Conservation (phyloP, 2,329 filamentous ascomycete species). For the Fusarium proliferatum region DNA sequence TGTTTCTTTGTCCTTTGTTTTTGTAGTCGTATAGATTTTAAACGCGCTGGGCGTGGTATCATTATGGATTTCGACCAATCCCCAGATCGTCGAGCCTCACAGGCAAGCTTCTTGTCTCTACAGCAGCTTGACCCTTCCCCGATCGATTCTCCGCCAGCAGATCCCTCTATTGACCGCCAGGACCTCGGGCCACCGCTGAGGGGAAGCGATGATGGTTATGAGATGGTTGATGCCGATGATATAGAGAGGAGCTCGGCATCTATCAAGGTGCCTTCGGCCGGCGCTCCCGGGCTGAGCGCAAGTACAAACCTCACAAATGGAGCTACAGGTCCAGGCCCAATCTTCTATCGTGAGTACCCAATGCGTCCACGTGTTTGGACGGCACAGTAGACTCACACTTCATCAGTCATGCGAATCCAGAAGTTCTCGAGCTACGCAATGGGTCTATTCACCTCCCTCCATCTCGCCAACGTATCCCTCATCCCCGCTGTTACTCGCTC, state of each 20-base stretch:
- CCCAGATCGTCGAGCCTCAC: conserved; percentile 39
- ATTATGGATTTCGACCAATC: conserved; percentile 42
- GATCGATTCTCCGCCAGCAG: conserved; percentile 67
- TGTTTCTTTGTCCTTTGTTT: conserved; percentile 3
- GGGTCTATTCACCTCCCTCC: conserved; percentile 78
- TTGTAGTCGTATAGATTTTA: not conserved
- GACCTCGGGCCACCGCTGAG: conserved; percentile 51
- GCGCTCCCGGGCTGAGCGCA: conserved; percentile 68
- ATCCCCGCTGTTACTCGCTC: conserved; percentile 81
- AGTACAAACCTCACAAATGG: conserved; percentile 41
- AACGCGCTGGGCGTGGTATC: conserved; percentile 24
- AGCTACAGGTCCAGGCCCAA: conserved; percentile 68
- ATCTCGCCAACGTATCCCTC: conserved; percentile 83
- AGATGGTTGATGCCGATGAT: conserved; percentile 44
- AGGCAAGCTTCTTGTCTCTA: conserved; percentile 67
- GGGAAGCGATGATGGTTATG: conserved; percentile 48
- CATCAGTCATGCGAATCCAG: conserved; percentile 70
- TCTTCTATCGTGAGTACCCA: conserved; percentile 75
- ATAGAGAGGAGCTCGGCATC: conserved; percentile 47
- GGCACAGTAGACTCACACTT: conserved; percentile 1
- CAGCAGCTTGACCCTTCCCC: conserved; percentile 85
- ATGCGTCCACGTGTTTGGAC: not conserved
- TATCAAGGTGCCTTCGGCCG: conserved; percentile 56
- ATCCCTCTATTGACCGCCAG: conserved; percentile 54
- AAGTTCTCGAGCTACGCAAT: conserved; percentile 91